Evolutionary conservation across 306 rosid genomes (phyloP).

Genomic region (Prosopis cineraria): DNA sequence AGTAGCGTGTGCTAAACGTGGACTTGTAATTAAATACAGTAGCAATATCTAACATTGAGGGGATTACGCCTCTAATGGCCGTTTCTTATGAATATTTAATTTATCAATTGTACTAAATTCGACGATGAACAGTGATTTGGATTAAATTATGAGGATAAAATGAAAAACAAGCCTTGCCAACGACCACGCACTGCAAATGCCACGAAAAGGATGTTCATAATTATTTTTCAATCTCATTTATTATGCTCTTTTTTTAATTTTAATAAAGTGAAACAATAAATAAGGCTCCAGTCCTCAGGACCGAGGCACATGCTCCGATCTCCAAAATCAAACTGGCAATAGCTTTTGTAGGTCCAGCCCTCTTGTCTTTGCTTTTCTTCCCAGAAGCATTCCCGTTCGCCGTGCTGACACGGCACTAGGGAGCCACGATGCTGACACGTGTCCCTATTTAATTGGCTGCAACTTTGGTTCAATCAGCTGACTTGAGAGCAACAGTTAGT

Average conservation of each 20-base stretch:
- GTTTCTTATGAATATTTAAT: no score
- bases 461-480: neutral
- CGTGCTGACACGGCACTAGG: slow-evolving; percentile 51
- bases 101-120: neutral
- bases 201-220: neutral
- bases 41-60: neutral
- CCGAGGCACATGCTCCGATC: slow-evolving; percentile 60
- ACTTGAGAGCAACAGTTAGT: slow-evolving; percentile 20
- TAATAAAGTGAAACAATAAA: neutral
- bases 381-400: slow-evolving; percentile 22
- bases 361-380: neutral
- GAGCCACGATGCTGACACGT: slow-evolving; percentile 27
- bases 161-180: neutral
- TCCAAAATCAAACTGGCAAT: slow-evolving; percentile 52
- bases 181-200: neutral
- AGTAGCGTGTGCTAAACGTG: neutral
- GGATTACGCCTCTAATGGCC: neutral
- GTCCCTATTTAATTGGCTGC: slow-evolving; percentile 38
- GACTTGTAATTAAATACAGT: neutral
- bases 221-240: neutral
- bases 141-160: neutral
- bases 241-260: neutral
- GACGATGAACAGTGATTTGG: neutral
- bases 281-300: slow-evolving; percentile 30
- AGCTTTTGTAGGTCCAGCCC: slow-evolving; percentile 47